Evolutionary conservation across 495 filamentous ascomycete species (phyloP).

Genomic region (Sabuloglossum arenarium): DNA sequence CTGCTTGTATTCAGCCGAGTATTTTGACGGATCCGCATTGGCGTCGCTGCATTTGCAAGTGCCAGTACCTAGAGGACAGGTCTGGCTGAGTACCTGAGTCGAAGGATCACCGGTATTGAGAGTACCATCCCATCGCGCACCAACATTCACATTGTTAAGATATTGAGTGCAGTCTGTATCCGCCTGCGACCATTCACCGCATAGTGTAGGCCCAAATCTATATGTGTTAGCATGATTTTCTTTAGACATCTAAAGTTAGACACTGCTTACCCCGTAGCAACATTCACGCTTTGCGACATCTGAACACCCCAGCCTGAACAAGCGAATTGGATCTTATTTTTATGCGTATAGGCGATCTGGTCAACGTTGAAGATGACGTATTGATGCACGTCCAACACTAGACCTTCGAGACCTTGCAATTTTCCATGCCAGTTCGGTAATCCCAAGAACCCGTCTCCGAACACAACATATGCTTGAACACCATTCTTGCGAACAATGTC

Average conservation of each 20-base stretch:
- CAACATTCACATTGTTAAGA: constrained; percentile 76
- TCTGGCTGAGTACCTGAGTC: constrained; percentile 32
- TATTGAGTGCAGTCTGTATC: constrained; percentile 85
- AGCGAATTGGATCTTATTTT: constrained; percentile 58
- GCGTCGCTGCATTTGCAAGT: constrained; percentile 53
- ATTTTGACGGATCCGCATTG: constrained; percentile 48
- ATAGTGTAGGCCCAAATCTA: constrained; percentile 83
- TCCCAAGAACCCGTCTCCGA: constrained; percentile 73
- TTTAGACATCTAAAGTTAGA: background rate
- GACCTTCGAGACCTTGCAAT: constrained; percentile 30
- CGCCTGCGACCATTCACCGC: constrained; percentile 95
- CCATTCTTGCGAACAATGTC: constrained; percentile 48
- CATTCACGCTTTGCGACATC: constrained; percentile 45
- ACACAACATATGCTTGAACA: constrained; percentile 40
- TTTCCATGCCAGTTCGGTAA: constrained; percentile 57
- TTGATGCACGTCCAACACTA: constrained; percentile 84
- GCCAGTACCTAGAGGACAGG: constrained; percentile 29
- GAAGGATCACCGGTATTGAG: constrained; percentile 32
- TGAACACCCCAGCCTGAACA: constrained; percentile 73
- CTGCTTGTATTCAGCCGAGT: constrained; percentile 56
- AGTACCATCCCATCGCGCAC: constrained; percentile 82
- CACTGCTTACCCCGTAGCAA: constrained; percentile 38
- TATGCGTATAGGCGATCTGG: constrained; percentile 52
- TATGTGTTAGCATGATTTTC: background rate
- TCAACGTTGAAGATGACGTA: constrained; percentile 74